Evolutionary conservation across 2,329 filamentous ascomycete genomes (phyloP).

Genomic region (Nannizziopsis arthrosporioides): DNA sequence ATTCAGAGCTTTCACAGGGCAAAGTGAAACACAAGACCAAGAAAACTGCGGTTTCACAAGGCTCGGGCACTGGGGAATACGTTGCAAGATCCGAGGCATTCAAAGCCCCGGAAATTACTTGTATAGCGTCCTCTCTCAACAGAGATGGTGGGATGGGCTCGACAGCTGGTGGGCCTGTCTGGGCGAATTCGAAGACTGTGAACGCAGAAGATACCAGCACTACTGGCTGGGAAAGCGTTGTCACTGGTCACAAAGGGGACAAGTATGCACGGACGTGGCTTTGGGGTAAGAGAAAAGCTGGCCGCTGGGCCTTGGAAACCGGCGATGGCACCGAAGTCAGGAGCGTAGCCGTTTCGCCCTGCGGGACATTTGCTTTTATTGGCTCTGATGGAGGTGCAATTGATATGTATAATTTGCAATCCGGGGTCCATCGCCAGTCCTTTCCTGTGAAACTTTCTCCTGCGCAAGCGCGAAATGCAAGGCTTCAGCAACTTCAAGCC

Average conservation of each 20-base stretch:
- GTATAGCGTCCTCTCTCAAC: conserved; percentile 82
- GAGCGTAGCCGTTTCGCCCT: conserved; percentile 78
- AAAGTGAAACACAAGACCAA: conserved; percentile 78
- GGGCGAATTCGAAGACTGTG: conserved; percentile 63
- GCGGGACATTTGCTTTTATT: conserved; percentile 84
- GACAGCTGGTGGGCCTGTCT: conserved; percentile 65
- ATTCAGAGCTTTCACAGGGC: conserved; percentile 84
- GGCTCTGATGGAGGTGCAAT: conserved; percentile 74
- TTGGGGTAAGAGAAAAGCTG: conserved; percentile 87
- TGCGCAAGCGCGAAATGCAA: conserved; percentile 64
- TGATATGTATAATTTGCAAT: conserved; percentile 95
- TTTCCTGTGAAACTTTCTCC: conserved; percentile 73
- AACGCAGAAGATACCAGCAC: conserved; percentile 59
- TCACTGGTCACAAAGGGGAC: conserved; percentile 83
- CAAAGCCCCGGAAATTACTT: conserved; percentile 84
- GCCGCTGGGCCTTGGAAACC: conserved; percentile 84
- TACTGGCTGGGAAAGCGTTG: conserved; percentile 93
- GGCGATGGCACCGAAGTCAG: conserved; percentile 68
- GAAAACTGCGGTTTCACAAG: conserved; percentile 39
- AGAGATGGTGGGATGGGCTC: conserved; percentile 88
- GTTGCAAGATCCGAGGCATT: conserved; percentile 37
- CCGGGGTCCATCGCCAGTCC: conserved; percentile 72
- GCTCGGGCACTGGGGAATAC: conserved; percentile 15
- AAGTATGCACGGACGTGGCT: conserved; percentile 88
- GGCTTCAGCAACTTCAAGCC: conserved; percentile 49